Evolutionary conservation across 139 green algal species (phyloP), one percentile per base, ranked within the genome.

Genomic region (Axilococcus clingmanii): DNA sequence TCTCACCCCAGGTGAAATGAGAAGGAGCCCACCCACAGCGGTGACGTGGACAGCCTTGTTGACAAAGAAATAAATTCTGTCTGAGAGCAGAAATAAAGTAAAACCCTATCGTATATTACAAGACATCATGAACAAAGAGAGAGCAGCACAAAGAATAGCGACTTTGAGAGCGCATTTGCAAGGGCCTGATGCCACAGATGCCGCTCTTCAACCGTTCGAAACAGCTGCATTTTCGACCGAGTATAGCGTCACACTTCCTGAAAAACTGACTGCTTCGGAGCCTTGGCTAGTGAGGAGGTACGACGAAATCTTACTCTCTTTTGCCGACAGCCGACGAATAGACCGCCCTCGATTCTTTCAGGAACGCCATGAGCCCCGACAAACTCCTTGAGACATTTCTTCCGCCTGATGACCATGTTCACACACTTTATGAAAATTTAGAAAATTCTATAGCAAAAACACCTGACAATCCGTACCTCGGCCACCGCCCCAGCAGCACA

Each of bases 371-470:
- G 8, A 89, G 68, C 8, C 78, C 84, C 3, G 64, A 81, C 17
- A 74, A 78, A 52, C 65, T 97, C 23, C 48, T 95, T 6, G 72
- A 75, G 56, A 77, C 55, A 17, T 95, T 91, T 44, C 40, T 65
- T 1, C 7, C 8, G n/a, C 82, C 84, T 7, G 69, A 85, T 52
- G 66, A 88, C 36, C 57, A 86, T 59, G 76, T 96, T 19, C 68
- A 59, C 54, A 97, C 88, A 5, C 69, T 96, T 17, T 83, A 96
- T 47, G 90, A 97, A 72, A 82, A 82, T 46, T 72, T 89, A 44
- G 90, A 96, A 68, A 71, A 52, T 34, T 70, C 48, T 40, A 55
- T 89, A 1, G 48, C 60, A 0, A 69, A 68, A 11, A 87, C 77
- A 41, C 63, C 79, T 9, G 70, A 93, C 0, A 8, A 81, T 60